Base-by-base conservation (phyloP, 2,329 filamentous ascomycete genomes). In the Cladosporium oxysporum region DNA sequence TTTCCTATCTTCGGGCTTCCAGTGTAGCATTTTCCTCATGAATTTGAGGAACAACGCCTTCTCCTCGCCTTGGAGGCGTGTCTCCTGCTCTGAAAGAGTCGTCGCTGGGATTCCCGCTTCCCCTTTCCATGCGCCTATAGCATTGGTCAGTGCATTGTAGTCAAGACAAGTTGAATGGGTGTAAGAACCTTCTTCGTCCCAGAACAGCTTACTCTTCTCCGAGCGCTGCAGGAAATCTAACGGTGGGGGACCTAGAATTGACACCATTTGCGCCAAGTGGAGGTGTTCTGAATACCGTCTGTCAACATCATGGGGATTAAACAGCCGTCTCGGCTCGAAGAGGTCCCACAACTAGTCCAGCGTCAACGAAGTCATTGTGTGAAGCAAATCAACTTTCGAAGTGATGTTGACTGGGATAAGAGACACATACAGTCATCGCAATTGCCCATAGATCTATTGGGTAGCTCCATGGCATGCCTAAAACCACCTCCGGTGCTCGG, bases 391-490 rank as follows among this genome's bases (percentile, higher is more conserved):
- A 64, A 8, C 55, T n/a, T 41, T 31, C 58, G 28, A 44, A n/a
- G 4, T 37, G 41, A 26, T n/a, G 53, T 53, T 55, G 21, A 14
- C 11, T 35, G 14, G 23, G 16, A 55, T 26, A 23, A 29, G 26
- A 29, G 16, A 21, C 26, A 73, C 75, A 70, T 69, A 79, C 76
- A 70, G 77, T 73, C 65, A 72, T 71, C 12, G 74, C 79, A n/a
- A 79, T 71, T 37, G 74, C 75, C 78, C 77, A 81, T 2, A 79
- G 74, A 67, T 81, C 79, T 5, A 76, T 70, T 6, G 71, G 67
- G 66, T 76, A 78, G 31, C 71, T 71, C 78, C 78, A 80, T 8
- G 69, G 64, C 18, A 74, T 73, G 10, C 72, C 72, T 7, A 80
- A 69, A 53, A 80, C 74, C 6, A 79, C 74, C 66, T 81, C 78